Base-by-base conservation (phyloP, 495 filamentous ascomycete genomes). In the Hypoxylon intermedium region DNA sequence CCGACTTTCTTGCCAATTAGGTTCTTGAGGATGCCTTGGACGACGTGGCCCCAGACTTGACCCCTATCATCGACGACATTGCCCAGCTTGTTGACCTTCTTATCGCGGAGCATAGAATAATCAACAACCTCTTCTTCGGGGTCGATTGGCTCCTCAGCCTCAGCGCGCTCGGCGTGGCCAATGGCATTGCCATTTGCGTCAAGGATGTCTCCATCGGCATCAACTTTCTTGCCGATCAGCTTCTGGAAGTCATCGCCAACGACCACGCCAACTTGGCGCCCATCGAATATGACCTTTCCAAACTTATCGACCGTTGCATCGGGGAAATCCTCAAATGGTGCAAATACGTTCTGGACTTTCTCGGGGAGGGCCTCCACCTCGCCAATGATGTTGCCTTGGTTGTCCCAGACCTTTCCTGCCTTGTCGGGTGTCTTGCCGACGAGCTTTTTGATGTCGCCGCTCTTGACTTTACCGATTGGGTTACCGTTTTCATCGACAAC, bases 61-160 rank as follows among this genome's bases (percentile, higher is more conserved):
- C 87, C 88, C n/a, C 89, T 81, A 2, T 82, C 76, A 18, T 86
- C 84, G 30, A 92, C 85, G 49, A 94, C 86, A 58, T 89, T 87
- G 49, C 91, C 91, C 28, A 82, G 74, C 77, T 94, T 96, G 82
- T 92, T 93, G 68, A 92, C 83, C 30, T 77, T 81, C 68, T 83
- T 83, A 55, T 83, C 84, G 28, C 86, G 83, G 23, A 94, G 75
- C 20, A 81, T 72, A 0, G 87, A 88, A 19, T 88, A 78, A 68
- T 95, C 88, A 9, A 75, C 34, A 59, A 54, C 9, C 4, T 72
- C 68, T 60, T 79, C 73, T 37, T 80, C 79, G 3, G 69, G 69
- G 11, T 73, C 74, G 19, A 76, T 74, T 1, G 65, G 67, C 15
- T 73, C 70, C 21, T 71, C 65, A 6, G 74, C 79, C 51, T 87